phyloP scores from a whole-genome alignment of 257 asterid species.

The Ocimum tenuiflorum region DNA sequence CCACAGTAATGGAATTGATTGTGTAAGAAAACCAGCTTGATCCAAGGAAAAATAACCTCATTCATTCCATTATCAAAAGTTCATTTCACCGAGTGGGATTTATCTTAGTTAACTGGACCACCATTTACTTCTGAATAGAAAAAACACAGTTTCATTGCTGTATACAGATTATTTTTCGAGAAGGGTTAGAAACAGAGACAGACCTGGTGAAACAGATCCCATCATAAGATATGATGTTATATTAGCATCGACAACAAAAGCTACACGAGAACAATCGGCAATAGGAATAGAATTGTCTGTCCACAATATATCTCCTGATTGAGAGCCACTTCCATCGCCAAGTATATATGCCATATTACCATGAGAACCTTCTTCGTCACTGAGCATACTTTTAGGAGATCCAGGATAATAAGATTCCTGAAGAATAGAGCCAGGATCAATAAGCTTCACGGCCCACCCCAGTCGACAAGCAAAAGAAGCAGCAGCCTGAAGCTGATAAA shows the following conservation, averaged over 20 bases:
- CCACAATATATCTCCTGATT: slow-evolving; percentile 66
- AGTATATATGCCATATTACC: slow-evolving; percentile 36
- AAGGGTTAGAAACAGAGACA: slow-evolving; percentile 12
- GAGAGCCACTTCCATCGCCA: slow-evolving; percentile 51
- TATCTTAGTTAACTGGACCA: too few relatives aligned
- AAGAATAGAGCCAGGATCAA: slow-evolving; percentile 93
- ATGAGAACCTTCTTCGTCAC: slow-evolving; percentile 69
- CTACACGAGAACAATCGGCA: slow-evolving; percentile 83
- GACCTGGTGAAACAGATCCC: slow-evolving; percentile 99
- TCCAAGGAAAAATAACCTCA: too few relatives aligned
- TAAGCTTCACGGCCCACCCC: slow-evolving; percentile 95
- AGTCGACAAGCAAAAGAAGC: slow-evolving; percentile 98
- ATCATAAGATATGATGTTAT: slow-evolving; percentile 98
- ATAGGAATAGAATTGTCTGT: slow-evolving; percentile 51
- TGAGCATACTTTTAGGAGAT: slow-evolving; percentile 61
- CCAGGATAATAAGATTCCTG: slow-evolving; percentile 64
- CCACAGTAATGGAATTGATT: too few relatives aligned
- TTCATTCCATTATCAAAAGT: too few relatives aligned
- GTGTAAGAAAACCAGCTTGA: too few relatives aligned
- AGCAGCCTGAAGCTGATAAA: slow-evolving; percentile 96
- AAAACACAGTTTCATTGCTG: too few relatives aligned
- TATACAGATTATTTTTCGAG: too few relatives aligned
- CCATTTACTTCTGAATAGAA: too few relatives aligned
- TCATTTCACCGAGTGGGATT: too few relatives aligned
- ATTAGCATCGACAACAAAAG: slow-evolving; percentile 97